Base-by-base conservation (phyloP, 768 basidiomycete species). In the Mycena vitilis region DNA sequence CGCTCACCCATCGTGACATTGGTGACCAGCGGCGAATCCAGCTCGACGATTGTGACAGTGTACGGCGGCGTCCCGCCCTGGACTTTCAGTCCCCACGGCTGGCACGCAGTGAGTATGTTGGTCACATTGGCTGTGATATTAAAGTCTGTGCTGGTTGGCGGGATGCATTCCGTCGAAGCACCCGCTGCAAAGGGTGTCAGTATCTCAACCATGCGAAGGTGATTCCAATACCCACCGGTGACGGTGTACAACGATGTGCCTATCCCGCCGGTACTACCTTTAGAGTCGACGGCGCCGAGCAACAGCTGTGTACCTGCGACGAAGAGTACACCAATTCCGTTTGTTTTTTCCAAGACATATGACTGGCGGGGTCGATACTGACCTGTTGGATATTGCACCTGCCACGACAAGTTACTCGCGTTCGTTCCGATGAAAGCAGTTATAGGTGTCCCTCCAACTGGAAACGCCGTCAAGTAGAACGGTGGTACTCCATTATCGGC, bases 381-480 rank as follows among this genome's bases (percentile, higher is more conserved):
- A 85, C 87, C 83, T 70, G 73, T 68, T 57, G 78, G 78, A 67
- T 83, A 79, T 37, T 77, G 79, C 9, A 82, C 77, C 16, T 77
- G 78, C 87, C 86, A 88, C 23, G 64, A 73, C n/a, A 85, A 71
- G 56, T 79, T 73, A 34, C 71, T 74, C 9, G 74, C 73, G 22
- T 83, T 78, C 23, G 73, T 66, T 16, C 84, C 86, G 34, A 84
- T 72, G 36, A 78, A 66, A 0, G 78, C 75, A 7, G 79, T 79
- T 12, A 78, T 78, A 0, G 80, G 77, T 1, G 77, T 78, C 30
- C 81, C 83, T 20, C 73, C 77, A 20, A 78, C 73, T 44, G 80
- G 80, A 55, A 84, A 80, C 0, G 83, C 82, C 22, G 84, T 75
- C 77, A 86, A 76, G 64, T 81, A 81, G 68, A 82, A 87, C 2